Base-by-base conservation (phyloP, 441 rosid genomes). In the Populus hybrid region DNA sequence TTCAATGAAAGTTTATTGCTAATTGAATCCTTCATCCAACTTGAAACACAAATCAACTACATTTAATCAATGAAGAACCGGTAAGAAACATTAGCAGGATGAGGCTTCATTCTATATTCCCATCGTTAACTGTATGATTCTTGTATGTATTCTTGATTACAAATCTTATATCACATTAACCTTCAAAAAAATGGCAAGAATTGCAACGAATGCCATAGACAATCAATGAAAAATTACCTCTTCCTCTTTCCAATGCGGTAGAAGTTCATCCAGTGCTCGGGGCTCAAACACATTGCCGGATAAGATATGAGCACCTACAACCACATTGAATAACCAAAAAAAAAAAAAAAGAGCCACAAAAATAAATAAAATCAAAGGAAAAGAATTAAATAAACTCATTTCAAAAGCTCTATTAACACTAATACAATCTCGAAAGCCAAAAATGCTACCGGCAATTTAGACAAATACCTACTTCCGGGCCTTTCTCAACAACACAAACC, bases 281-380 rank as follows among this genome's bases (percentile, higher is more conserved):
- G 99, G 95, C 80, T 95, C 96, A 85, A 95, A 93, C 72, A 95
- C 99, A 84, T 93, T 95, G 35, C 98, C 99, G 67, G 98, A 95
- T 21, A 95, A 77, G 24, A 94, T 86, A 75, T 95, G 99, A 82
- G 92, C 97, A 83, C 99, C 99, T 95, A 77, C 6, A 81, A 42
- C 36, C 73, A 83, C 63, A 78, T 68, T 16, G 16, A 74, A 78
- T 21, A 28, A 74, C 21, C 3, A n/a, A n/a, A n/a, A 78, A 70
- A 45, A 21, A 81, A 65, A 26, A 63, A 16, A 71, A 28, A 74
- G 61, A 59, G 64, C 26, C n/a, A 68, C 69, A 64, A 64, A 21
- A n/a, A 67, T 24, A 71, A 29, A 29, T 29, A 29, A 29, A 29
- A 29, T 29, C 31, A 29, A 29, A 29, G 31, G 3, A 29, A 29